A percentile compares a stretch with the other conserved stretches of the same genome.
Evolutionary conservation across 257 asterid genomes (phyloP).

Genomic region (Nicotiana otophora): DNA sequence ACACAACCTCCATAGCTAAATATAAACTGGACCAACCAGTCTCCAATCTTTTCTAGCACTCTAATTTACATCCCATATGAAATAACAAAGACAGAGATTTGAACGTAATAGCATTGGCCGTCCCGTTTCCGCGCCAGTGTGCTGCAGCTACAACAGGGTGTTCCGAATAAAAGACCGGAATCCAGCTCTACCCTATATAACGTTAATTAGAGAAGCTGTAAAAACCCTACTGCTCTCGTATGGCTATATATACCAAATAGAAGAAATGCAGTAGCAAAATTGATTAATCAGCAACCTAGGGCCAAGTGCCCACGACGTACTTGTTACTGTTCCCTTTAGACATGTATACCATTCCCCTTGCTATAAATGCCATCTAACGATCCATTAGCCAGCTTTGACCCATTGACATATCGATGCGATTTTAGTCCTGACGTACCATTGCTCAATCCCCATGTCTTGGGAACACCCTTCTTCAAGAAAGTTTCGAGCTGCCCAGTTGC

Average conservation of each 20-base stretch:
- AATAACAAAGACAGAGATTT: not conserved
- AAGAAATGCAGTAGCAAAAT: not conserved
- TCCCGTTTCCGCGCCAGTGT: constrained; percentile 12
- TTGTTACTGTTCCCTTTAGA: not conserved
- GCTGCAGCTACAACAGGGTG: constrained; percentile 19
- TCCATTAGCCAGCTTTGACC: constrained; percentile 27
- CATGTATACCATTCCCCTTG: constrained; percentile 34
- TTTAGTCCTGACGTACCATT: constrained; percentile 22
- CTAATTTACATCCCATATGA: not conserved
- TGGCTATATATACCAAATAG: constrained; percentile 9
- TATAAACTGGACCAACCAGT: not conserved
- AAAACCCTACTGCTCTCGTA: constrained; percentile 12
- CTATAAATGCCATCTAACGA: constrained; percentile 22
- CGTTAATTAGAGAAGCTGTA: constrained; percentile 19
- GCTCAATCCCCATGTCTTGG: constrained; percentile 9
- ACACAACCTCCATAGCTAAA: not conserved
- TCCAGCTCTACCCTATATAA: constrained; percentile 19
- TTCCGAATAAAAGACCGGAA: constrained; percentile 30
- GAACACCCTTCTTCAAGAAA: constrained; percentile 18
- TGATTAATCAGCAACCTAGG: not conserved
- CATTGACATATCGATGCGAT: constrained; percentile 17
- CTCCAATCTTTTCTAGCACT: not conserved
- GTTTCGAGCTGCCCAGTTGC: constrained; percentile 33
- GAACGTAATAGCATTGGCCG: not conserved
- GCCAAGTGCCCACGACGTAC: not conserved